Base-by-base conservation (phyloP, 2,329 filamentous ascomycete genomes). In the Epichloe baconii region DNA sequence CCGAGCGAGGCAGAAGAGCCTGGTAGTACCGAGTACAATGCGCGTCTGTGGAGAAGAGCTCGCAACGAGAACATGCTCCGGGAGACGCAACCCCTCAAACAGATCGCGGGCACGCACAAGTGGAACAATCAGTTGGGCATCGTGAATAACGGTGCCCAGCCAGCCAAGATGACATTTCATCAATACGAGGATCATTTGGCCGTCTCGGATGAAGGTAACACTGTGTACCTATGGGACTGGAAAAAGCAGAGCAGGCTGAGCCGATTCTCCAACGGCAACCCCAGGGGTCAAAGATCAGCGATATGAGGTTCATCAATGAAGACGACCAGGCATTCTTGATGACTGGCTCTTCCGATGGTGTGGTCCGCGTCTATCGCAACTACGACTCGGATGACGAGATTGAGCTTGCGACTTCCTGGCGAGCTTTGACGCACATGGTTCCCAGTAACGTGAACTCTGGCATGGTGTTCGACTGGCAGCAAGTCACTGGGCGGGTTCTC, bases 391-490 rank as follows among this genome's bases (percentile, higher is more conserved):
- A 83, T 45, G 77, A 77, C 55, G 77, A 82, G 48, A 83, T 93
- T 31, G 86, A 95, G 68, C 78, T 98, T 34, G 89, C 94, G 3
- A 89, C 91, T 0, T 80, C 88, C 17, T 97, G 94, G 81, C 82
- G 93, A 45, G 93, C 93, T 4, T 71, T 98, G 53, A 95, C 88
- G 12, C 88, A 98, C 68, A 85, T 97, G 64, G 86, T 97, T 5
- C 88, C 90, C 4, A 95, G 88, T 66, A 95, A 91, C 61, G 85
- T 90, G 62, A 95, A 95, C 65, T 90, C 90, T 1, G 93, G 93
- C 21, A 85, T 98, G 69, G 91, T 97, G 26, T 94, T 97, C 64
- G 91, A 98, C 66, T 98, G 93, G 93, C 91, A 97, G 66, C 93
- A 98, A 69, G 90, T 94, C n/a, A 88, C 88, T 58, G 93, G 93